Percentiles rank a stretch among this genome's conserved stretches.
Conservation (phyloP, 2,329 filamentous ascomycete genomes). For the Shiraia bambusicola region DNA sequence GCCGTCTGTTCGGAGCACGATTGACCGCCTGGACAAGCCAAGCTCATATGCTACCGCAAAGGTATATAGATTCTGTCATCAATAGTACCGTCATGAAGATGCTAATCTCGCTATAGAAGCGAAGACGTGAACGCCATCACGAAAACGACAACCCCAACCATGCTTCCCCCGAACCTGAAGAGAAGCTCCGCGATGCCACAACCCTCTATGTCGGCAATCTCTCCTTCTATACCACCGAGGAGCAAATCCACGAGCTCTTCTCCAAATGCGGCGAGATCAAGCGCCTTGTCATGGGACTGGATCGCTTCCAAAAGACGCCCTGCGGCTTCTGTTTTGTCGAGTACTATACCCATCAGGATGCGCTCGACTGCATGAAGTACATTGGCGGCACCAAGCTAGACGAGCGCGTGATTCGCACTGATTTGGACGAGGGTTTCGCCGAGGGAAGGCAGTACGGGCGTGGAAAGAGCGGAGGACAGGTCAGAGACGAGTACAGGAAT, state of each 20-base stretch:
- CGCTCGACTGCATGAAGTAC: slow-evolving; percentile 97
- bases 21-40: slow-evolving; percentile 89
- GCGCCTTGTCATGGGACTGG: slow-evolving; percentile 94
- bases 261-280: slow-evolving; percentile 97
- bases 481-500: slow-evolving; percentile 95
- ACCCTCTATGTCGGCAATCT: slow-evolving; percentile 98
- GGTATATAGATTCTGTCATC: slow-evolving; percentile 57
- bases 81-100: not conserved
- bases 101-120: slow-evolving; percentile 58
- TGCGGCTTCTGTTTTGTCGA: slow-evolving; percentile 99
- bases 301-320: slow-evolving; percentile 95
- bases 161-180: slow-evolving; percentile 63
- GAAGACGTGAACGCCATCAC: slow-evolving; percentile 65
- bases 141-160: slow-evolving; percentile 51
- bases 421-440: slow-evolving; percentile 92
- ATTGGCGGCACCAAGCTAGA: slow-evolving; percentile 97
- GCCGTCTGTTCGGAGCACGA: slow-evolving; percentile 65
- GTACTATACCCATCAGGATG: slow-evolving; percentile 97
- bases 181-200: slow-evolving; percentile 81
- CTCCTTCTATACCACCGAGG: slow-evolving; percentile 98
- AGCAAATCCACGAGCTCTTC: slow-evolving; percentile 97
- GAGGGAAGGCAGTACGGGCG: slow-evolving; percentile 95
- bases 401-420: slow-evolving; percentile 92
- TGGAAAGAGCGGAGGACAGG: slow-evolving; percentile 93
- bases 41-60: slow-evolving; percentile 89